Evolutionary conservation across 306 rosid species (phyloP).

Genomic region (Pterocarpus santalinus): DNA sequence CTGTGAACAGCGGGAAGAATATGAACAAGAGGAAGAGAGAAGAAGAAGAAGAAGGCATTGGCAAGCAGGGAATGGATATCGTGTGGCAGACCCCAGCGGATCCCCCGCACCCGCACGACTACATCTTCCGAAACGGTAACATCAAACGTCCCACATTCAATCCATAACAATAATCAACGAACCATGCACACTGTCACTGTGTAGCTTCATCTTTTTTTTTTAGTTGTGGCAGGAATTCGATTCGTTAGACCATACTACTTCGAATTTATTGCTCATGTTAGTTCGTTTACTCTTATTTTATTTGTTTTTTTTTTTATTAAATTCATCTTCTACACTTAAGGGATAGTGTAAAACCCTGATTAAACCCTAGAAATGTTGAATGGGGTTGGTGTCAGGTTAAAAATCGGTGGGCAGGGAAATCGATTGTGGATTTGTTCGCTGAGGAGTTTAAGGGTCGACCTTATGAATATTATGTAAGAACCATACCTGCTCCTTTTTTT

Average conservation of each 20-base stretch:
- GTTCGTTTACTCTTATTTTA: conserved; percentile 24
- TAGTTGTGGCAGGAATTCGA: conserved; percentile 71
- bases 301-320: too few relatives aligned
- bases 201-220: background rate
- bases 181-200: background rate
- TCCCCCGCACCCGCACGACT: conserved; percentile 72
- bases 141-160: background rate
- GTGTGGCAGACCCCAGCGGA: conserved; percentile 94
- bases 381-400: conserved; percentile 67
- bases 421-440: conserved; percentile 84
- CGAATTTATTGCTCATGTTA: conserved; percentile 87
- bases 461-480: conserved; percentile 80
- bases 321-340: background rate
- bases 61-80: conserved; percentile 60
- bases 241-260: conserved; percentile 90
- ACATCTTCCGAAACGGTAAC: conserved; percentile 75
- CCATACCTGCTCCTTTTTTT: background rate
- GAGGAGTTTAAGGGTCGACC: conserved; percentile 95
- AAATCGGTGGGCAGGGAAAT: conserved; percentile 94
- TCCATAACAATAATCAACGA: background rate
- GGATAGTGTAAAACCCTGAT: conserved; percentile 42
- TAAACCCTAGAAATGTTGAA: conserved; percentile 47
- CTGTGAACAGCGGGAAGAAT: conserved; percentile 17
- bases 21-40: conserved; percentile 57
- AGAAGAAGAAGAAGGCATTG: background rate